These are phyloP conservation scores for Pseudogymnoascus sp. DNA, from an alignment of 2,329 filamentous ascomycete species.

Conservation along the genomic window DNA sequence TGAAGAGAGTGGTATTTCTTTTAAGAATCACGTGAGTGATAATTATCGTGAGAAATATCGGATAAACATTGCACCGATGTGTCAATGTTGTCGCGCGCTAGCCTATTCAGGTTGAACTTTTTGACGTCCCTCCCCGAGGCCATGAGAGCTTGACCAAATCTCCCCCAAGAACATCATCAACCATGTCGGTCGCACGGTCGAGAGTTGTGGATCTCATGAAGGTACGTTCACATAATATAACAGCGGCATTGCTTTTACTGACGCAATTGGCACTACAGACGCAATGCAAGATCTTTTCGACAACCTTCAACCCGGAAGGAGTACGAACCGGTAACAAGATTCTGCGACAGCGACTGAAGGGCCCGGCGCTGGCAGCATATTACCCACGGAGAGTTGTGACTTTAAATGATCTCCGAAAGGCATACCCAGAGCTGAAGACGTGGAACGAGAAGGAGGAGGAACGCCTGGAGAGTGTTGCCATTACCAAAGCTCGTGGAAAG, in stretches of 20 bases:
- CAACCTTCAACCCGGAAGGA: conserved; percentile 80
- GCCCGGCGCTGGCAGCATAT: conserved; percentile 78
- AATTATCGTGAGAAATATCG: conserved; percentile 9
- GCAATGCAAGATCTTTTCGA: conserved; percentile 88
- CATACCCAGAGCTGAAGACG: conserved; percentile 56
- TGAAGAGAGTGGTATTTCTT: neutral
- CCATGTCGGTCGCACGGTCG: conserved; percentile 57
- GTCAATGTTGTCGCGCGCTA: neutral
- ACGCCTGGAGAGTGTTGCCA: conserved; percentile 66
- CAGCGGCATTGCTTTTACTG: conserved; percentile 1
- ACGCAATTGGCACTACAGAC: conserved; percentile 46
- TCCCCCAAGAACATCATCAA: conserved; percentile 29
- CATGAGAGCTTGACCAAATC: conserved; percentile 6
- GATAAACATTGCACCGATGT: neutral
- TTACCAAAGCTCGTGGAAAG: conserved; percentile 75
- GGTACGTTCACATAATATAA: conserved; percentile 42
- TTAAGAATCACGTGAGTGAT: neutral
- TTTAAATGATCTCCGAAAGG: conserved; percentile 65
- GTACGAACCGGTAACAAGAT: conserved; percentile 85
- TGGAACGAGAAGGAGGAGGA: conserved; percentile 74
- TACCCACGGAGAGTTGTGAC: conserved; percentile 66
- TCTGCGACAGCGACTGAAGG: conserved; percentile 78
- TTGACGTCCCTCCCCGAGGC: conserved; percentile 8
- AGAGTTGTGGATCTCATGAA: conserved; percentile 69
- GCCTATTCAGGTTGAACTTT: conserved; percentile 11